Base-by-base conservation (phyloP, 1,284 basidiomycete species). In the Cystobasidium pallidum region DNA sequence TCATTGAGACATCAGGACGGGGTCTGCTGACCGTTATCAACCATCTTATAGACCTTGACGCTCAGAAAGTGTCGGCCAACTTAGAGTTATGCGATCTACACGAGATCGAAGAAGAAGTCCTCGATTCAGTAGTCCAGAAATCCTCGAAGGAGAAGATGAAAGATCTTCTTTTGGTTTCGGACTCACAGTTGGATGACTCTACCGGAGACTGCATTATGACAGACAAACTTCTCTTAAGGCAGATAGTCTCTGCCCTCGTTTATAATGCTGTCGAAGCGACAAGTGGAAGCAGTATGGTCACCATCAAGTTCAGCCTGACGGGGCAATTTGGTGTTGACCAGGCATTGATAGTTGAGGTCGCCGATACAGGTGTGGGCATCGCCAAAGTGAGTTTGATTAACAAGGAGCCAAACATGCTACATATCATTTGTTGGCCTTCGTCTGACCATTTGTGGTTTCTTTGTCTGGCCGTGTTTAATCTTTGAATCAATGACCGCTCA, bases 181-280 rank as follows among this genome's bases (percentile, higher is more conserved):
- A 43, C n/a, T 21, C 34, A 28, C 34, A 32, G 4, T 24, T 57
- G 17, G 26, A 30, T 21, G 39, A 13, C 7, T 1, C 10, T 0
- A 47, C 15, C 13, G 36, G 52, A 1, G 66, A 68, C 36, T 47
- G 52, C 11, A 54, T 68, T 26, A 28, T 47, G 10, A 68, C 30
- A 1, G 66, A 68, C 34, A 32, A 21, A 24, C 24, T 57, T 17
- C 32, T 68, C 1, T 21, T 68, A 3, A 19, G 52, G 1, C 66
- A 68, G 28, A 68, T 45, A 1, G 24, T 68, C 0, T 15, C 52
- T 30, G 11, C 43, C 2, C 66, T 68, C 1, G 36, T 68, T 7
- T 55, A 68, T n/a, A 68, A 68, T 47, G 66, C 66, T 7, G 34
- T 68, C 0, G 66, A 68, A 17, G 51, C 66, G 4, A 68, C 54